Conservation (phyloP, 805 yeast species). For the Candida quercuum region DNA sequence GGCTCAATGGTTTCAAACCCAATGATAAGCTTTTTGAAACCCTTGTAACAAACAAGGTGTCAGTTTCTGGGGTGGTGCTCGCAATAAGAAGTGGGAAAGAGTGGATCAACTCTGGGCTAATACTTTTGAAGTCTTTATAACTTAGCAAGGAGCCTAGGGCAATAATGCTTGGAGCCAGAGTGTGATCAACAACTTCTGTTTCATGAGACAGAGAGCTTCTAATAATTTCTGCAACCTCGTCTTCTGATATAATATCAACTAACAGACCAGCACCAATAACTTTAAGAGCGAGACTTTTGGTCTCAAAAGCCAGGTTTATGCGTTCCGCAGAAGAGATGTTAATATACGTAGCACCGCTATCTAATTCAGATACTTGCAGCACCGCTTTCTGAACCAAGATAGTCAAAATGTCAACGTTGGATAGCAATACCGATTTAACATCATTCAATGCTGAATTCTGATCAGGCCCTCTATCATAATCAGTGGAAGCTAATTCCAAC, state of each 20-base stretch:
- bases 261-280: constrained; percentile 54
- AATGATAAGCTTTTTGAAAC: constrained; percentile 57
- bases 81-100: constrained; percentile 45
- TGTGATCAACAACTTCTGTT: constrained; percentile 46
- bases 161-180: constrained; percentile 45
- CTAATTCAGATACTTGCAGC: constrained; percentile 30
- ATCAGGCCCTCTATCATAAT: constrained; percentile 24
- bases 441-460: constrained; percentile 13
- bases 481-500: constrained; percentile 25
- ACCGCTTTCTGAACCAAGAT: constrained; percentile 16
- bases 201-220: constrained; percentile 46
- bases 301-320: constrained; percentile 42
- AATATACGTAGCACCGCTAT: constrained; percentile 52
- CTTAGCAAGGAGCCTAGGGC: constrained; percentile 54
- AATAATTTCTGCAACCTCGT: constrained; percentile 39
- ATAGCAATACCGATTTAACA: constrained; percentile 15
- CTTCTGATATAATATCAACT: constrained; percentile 39
- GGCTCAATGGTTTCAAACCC: constrained; percentile 64
- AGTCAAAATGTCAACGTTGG: constrained; percentile 7
- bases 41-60: constrained; percentile 42
- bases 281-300: constrained; percentile 54
- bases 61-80: constrained; percentile 40
- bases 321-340: constrained; percentile 45
- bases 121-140: constrained; percentile 25
- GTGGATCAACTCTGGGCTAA: constrained; percentile 31